phyloP scores from a whole-genome alignment of 257 asterid species.

The Ajuga chamaepitys region DNA sequence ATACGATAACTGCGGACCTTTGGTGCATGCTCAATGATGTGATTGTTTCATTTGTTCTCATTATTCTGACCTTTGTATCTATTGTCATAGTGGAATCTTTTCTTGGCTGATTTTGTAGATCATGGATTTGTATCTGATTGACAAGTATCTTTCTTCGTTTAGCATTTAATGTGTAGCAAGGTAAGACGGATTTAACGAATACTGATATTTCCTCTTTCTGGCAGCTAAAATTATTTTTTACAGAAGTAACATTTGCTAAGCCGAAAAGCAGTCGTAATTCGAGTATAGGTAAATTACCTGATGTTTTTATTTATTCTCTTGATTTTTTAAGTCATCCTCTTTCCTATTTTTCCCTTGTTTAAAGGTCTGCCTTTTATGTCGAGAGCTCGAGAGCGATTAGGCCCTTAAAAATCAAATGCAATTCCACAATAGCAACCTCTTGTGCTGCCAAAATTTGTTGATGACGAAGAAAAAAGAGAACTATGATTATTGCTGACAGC shows the following conservation, averaged over 20 bases:
- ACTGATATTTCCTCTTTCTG: slow-evolving; percentile 19
- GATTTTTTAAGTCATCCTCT: not conserved
- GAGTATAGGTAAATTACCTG: slow-evolving; percentile 66
- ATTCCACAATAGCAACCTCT: not conserved
- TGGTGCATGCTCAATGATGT: not conserved
- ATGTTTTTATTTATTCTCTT: not conserved
- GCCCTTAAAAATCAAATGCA: too few species aligned
- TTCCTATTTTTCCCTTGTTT: not conserved
- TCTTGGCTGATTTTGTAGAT: not conserved
- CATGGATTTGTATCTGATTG: not conserved
- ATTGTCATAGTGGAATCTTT: not conserved
- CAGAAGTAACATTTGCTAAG: slow-evolving; percentile 91
- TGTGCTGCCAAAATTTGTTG: too few species aligned
- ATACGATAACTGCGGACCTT: not conserved
- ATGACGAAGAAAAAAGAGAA: too few species aligned
- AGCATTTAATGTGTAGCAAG: not conserved
- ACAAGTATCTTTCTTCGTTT: not conserved
- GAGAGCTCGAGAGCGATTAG: too few species aligned
- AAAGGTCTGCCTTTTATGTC: not conserved
- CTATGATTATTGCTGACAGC: too few species aligned
- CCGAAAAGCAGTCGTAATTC: slow-evolving; percentile 99
- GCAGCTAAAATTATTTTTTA: slow-evolving; percentile 87
- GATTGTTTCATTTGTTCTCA: not conserved
- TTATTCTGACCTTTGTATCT: not conserved
- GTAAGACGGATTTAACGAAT: slow-evolving; percentile 1